These are phyloP conservation scores for Clonostachys rosea DNA, from an alignment of 2,329 filamentous ascomycete genomes.

Conservation along the genomic window DNA sequence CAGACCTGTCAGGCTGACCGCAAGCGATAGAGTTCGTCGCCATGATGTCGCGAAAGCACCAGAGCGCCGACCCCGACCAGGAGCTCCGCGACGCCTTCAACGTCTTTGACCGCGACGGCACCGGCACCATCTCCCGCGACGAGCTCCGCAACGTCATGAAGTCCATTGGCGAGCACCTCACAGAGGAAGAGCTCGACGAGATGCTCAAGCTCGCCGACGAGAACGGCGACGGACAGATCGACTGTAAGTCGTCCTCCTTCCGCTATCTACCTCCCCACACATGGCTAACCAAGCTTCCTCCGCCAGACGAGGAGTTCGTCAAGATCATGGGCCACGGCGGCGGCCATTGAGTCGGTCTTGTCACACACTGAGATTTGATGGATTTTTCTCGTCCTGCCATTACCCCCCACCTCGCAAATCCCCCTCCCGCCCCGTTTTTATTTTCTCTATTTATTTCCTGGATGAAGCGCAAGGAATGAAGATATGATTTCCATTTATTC, in stretches of 20 bases:
- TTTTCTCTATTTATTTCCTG: no score
- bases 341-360: neutral
- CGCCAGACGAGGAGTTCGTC: slow-evolving; percentile 3
- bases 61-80: slow-evolving; percentile 57
- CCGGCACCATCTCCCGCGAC: slow-evolving; percentile 59
- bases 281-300: neutral
- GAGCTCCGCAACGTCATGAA: slow-evolving; percentile 61
- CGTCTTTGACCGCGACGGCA: slow-evolving; percentile 59
- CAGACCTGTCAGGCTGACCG: no score
- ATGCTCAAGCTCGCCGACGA: slow-evolving; percentile 63
- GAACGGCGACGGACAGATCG: slow-evolving; percentile 60
- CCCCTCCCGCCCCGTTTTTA: no score
- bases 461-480: no score
- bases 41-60: slow-evolving; percentile 62
- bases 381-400: no score
- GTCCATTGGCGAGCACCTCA: slow-evolving; percentile 59
- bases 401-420: no score
- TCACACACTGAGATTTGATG: no score
- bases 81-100: slow-evolving; percentile 63
- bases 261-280: slow-evolving; percentile 3
- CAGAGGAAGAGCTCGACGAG: slow-evolving; percentile 59
- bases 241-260: slow-evolving; percentile 40
- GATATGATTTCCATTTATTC: no score
- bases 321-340: slow-evolving; percentile 2
- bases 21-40: slow-evolving; percentile 51